Conservation (phyloP, 306 rosid species). For the Ammopiptanthus mongolicus region DNA sequence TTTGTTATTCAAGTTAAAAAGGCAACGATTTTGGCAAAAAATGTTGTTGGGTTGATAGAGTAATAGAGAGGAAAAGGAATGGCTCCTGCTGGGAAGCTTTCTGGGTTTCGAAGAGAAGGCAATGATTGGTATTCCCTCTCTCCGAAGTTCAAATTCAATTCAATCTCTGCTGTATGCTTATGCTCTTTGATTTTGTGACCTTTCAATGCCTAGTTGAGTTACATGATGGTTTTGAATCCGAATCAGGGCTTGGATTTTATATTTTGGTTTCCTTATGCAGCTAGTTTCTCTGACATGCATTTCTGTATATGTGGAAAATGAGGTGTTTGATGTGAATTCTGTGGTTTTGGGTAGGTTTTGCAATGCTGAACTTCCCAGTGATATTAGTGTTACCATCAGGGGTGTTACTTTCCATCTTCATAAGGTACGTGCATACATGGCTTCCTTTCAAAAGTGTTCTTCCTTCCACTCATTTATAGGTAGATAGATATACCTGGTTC, state of each 20-base stretch:
- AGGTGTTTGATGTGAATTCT: neutral
- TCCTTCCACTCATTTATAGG: neutral
- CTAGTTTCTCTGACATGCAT: neutral
- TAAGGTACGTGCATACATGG: constrained; percentile 33
- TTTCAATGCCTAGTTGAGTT: neutral
- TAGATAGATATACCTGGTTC: neutral
- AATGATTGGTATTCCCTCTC: constrained; percentile 49
- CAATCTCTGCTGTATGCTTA: neutral
- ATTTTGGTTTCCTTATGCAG: neutral
- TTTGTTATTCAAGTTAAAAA: neutral
- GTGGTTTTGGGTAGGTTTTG: constrained; percentile 39
- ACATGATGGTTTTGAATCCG: neutral
- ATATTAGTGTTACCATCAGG: constrained; percentile 41
- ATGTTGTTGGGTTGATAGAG: constrained; percentile 34
- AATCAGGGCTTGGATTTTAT: neutral
- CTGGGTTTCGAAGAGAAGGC: constrained; percentile 54
- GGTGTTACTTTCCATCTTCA: constrained; percentile 53
- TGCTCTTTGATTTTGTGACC: neutral
- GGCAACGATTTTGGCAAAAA: neutral
- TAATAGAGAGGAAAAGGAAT: constrained; percentile 24
- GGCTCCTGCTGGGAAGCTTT: constrained; percentile 61
- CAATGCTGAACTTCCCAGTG: constrained; percentile 50
- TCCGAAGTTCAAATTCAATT: neutral
- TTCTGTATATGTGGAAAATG: neutral
- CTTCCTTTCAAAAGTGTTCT: neutral